A percentile compares a stretch with the other conserved stretches of the same genome.
These are phyloP conservation scores for Jatropha podagrica DNA, from an alignment of 441 rosid genomes.

Conservation along the genomic window DNA sequence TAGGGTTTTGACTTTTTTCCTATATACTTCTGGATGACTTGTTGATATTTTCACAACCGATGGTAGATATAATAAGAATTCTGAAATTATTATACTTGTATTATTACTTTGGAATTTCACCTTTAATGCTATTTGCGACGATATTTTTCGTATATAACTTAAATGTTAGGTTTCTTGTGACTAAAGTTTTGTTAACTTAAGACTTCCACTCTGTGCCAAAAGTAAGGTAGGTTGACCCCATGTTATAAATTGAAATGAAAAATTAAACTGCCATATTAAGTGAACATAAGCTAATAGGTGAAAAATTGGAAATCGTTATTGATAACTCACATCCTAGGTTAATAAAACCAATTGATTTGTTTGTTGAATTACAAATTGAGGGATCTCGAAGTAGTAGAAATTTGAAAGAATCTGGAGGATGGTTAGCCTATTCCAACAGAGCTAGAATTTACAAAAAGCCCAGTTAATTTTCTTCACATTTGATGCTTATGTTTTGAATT, in stretches of 20 bases:
- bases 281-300: too few relatives aligned
- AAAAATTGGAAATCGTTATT: too few relatives aligned
- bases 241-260: neutral
- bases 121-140: neutral
- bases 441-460: neutral
- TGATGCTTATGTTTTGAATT: neutral
- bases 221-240: neutral
- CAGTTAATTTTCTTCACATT: neutral
- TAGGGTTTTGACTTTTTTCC: slow-evolving; percentile 37
- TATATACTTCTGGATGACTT: neutral
- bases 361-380: too few relatives aligned
- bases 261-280: neutral
- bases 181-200: neutral
- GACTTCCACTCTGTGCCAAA: neutral
- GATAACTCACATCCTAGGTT: too few relatives aligned
- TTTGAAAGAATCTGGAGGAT: neutral
- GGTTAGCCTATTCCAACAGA: neutral
- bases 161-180: too few relatives aligned
- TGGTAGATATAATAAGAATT: neutral
- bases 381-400: too few relatives aligned
- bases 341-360: too few relatives aligned
- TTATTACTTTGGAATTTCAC: neutral
- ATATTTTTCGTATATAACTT: neutral
- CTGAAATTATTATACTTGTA: neutral
- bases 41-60: neutral